Evolutionary conservation across 2,329 filamentous ascomycete genomes (phyloP), one percentile per base, ranked within the genome.

Genomic region (Nemania sp.): DNA sequence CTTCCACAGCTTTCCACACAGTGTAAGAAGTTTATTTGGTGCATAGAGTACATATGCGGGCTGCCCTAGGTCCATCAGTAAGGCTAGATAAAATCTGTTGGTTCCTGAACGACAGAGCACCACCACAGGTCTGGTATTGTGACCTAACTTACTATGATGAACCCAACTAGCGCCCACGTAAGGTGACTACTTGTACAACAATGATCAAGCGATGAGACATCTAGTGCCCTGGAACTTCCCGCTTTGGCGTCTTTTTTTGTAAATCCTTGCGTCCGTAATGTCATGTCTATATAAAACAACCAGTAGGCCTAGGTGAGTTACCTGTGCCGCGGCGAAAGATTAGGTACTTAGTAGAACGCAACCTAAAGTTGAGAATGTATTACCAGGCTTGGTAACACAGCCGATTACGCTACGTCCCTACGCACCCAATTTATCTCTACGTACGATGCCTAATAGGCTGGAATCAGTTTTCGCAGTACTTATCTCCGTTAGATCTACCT

Each of bases 381-480:
- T 56, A 61, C 63, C 29, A 32, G 52, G 51, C 35, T 66, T 57
- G 57, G 63, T 54, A 65, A 65, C 63, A 61, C 56, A 22, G 24
- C 63, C 51, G 27, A 49, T 27, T 32, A 52, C 10, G 8, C 32
- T 56, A 41, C 32, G n/a, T 56, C 7, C 32, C 11, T 43, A 56
- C 18, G 43, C 20, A 22, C 5, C 4, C 43, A 22, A 20, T 24
- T n/a, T 47, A 5, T 3, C 6, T n/a, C 22, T 5, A 11, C 43
- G 20, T 49, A 26, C 24, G 18, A 5, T 51, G 8, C 47, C n/a
- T 2, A 10, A 51, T 22, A 20, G 47, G 49, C 27, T 35, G 35
- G 38, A 54, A 38, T 29, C 49, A 41, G 49, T n/a, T 29, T 55
- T 52, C 24, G 52, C 20, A 29, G 22, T 15, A 26, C 13, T 43